Conservation (phyloP, 2,329 filamentous ascomycete species). For the Zymoseptoria ardabiliae region DNA sequence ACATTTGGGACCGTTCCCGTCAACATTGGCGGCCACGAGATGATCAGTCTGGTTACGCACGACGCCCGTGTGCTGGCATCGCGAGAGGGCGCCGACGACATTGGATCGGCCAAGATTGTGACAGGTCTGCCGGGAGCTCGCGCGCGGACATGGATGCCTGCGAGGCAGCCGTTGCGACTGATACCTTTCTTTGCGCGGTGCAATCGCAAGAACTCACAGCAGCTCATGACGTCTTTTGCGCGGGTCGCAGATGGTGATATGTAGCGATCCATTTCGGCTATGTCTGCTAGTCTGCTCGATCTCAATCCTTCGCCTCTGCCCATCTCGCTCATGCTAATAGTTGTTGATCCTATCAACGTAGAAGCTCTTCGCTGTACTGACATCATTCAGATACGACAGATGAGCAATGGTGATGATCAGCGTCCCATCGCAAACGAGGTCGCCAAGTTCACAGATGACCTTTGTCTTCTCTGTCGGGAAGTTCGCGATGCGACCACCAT, state of each 20-base stretch:
- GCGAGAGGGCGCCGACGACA: neutral
- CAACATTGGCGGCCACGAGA: neutral
- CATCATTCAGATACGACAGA: conserved; percentile 24
- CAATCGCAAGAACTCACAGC: conserved; percentile 2
- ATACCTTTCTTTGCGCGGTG: conserved; percentile 4
- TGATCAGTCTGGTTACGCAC: conserved; percentile 1
- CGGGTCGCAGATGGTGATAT: conserved; percentile 2
- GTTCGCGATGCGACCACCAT: conserved; percentile 28
- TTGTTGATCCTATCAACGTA: conserved; percentile 1
- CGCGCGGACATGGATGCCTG: neutral
- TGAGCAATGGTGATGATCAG: conserved; percentile 29
- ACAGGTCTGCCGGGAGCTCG: conserved; percentile 1
- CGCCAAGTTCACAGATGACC: conserved; percentile 31
- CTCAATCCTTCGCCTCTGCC: neutral
- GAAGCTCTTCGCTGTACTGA: conserved; percentile 10
- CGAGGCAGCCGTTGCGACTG: neutral
- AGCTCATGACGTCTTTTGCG: conserved; percentile 1
- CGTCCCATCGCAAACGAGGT: conserved; percentile 31
- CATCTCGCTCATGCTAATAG: neutral
- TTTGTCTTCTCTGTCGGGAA: conserved; percentile 29
- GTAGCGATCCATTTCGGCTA: neutral
- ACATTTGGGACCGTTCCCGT: neutral
- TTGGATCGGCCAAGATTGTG: conserved; percentile 1
- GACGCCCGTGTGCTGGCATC: conserved; percentile 1
- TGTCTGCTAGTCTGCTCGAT: neutral